Evolutionary conservation across 2,329 filamentous ascomycete species (phyloP).

Genomic region (Penicillium digitatum): DNA sequence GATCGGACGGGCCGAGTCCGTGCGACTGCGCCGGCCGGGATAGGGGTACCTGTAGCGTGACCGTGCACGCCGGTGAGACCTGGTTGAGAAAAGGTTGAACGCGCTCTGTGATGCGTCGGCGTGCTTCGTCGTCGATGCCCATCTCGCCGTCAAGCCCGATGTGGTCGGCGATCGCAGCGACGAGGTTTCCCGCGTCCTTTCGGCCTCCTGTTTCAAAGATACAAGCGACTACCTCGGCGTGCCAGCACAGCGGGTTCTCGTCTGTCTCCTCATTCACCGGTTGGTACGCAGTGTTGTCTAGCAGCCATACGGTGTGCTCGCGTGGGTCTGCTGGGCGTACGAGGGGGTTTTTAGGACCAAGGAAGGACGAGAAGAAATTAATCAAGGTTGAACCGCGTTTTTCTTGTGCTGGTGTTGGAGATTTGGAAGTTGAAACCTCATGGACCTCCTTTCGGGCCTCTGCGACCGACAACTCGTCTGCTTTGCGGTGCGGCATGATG

Average conservation of each 20-base stretch:
- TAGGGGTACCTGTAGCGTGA: conserved; percentile 62
- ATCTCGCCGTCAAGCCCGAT: conserved; percentile 61
- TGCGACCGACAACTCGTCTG: conserved; percentile 9
- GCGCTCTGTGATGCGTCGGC: conserved; percentile 58
- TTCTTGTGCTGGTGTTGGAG: conserved; percentile 5
- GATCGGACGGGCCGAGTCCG: conserved; percentile 64
- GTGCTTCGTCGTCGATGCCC: conserved; percentile 50
- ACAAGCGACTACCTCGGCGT: conserved; percentile 77
- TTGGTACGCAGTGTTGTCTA: conserved; percentile 83
- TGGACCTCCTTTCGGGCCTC: background rate
- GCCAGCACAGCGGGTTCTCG: conserved; percentile 53
- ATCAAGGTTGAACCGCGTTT: conserved; percentile 17
- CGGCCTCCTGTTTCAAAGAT: conserved; percentile 73
- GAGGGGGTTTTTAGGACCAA: conserved; percentile 53
- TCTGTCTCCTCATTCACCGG: conserved; percentile 30
- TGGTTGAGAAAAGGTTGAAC: conserved; percentile 69
- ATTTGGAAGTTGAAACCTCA: background rate
- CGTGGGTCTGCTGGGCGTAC: conserved; percentile 57
- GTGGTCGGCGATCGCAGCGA: conserved; percentile 65
- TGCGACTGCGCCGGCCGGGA: conserved; percentile 41
- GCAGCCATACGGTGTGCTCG: conserved; percentile 76
- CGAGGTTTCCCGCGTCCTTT: conserved; percentile 62
- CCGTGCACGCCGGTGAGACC: conserved; percentile 64
- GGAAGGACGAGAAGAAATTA: conserved; percentile 29
- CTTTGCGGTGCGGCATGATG: conserved; percentile 13